Base-by-base conservation (phyloP, 208 protist genomes). In the Leishmania gerbilli region DNA sequence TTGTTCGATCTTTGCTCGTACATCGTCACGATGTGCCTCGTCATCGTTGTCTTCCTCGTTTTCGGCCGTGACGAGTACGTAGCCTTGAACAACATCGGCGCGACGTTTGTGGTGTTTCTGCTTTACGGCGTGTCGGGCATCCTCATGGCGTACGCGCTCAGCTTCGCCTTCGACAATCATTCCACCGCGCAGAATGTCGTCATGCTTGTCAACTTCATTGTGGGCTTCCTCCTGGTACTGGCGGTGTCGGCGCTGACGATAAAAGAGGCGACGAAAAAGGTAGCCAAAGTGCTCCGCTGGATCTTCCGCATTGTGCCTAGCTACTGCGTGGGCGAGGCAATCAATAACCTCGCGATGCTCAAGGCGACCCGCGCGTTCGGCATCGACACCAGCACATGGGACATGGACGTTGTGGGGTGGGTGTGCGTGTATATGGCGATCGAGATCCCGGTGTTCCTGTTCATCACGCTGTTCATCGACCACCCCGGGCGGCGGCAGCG, bases 61-160 rank as follows among this genome's bases (percentile, higher is more conserved):
- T 93, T 92, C 60, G n/a, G 69, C 21, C 81, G 90, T 9, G 19
- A 67, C 6, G 90, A 91, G 82, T 92, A 90, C 84, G 58, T 91
- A 1, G 86, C 71, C 5, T 3, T 27, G 9, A 37, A 84, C 37
- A 68, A 74, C 37, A 64, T 90, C 21, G 83, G 79, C 3, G 80
- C 76, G 1, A 81, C 86, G 19, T 47, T 89, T 1, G 9, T 87
- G 34, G 55, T 87, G 27, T 47, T 93, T 13, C 19, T 88, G 2
- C 60, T 88, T n/a, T 92, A 90, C 82, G 89, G 88, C 6, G 21
- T 89, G 67, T 83, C 74, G 65, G 68, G 86, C 71, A 74, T 72
- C 7, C 9, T 60, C 11, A 69, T 56, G 49, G 69, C 84, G 11
- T 93, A 93, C 81, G 76, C 64, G 19, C 31, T 90, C 37, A 87